Base-by-base conservation (phyloP, 805 yeast genomes). In the Saccharomycopsis sp. region DNA sequence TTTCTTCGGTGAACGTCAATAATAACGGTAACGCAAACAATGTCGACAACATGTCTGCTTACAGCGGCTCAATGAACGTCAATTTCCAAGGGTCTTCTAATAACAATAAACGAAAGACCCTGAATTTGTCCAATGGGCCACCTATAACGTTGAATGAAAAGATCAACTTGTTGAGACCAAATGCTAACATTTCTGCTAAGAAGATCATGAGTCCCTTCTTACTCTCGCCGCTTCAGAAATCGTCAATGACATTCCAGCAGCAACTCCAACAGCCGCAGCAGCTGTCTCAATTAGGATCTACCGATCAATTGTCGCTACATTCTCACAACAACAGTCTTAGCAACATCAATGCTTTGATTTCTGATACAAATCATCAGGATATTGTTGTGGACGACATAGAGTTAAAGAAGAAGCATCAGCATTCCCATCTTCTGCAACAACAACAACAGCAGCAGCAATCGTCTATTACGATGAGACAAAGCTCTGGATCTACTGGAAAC, bases 111-210 rank as follows among this genome's bases (percentile, higher is more conserved):
- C 29, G 54, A 17, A 14, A 53, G 20, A 35, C 56, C 22, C 35
- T 35, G 19, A 54, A 29, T 20, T 41, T 61, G 20, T 56, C 63
- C 5, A 61, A 53, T 47, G 62, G 58, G 34, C 63, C 63, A 3
- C 63, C 63, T 22, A 58, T 61, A 23, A 53, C 63, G 3, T 41
- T 61, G 3, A 49, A n/a, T 34, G 63, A 61, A 42, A 61, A 61
- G 44, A 61, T 61, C 23, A 61, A 61, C 52, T 23, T 61, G 49
- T 47, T 61, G 9, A 52, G 58, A 22, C 59, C 62, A 5, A 58
- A 52, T 3, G 44, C 19, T 15, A 23, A 23, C 22, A 17, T 44
- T 8, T 44, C 49, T 8, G 49, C 49, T 17, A 44, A 44, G 12
- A 44, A 44, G 49, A 44, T 44, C 22, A 44, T 44, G 49, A 44